Base-by-base conservation (phyloP, 805 yeast species). In the Sugiyamaella mastotermitis region DNA sequence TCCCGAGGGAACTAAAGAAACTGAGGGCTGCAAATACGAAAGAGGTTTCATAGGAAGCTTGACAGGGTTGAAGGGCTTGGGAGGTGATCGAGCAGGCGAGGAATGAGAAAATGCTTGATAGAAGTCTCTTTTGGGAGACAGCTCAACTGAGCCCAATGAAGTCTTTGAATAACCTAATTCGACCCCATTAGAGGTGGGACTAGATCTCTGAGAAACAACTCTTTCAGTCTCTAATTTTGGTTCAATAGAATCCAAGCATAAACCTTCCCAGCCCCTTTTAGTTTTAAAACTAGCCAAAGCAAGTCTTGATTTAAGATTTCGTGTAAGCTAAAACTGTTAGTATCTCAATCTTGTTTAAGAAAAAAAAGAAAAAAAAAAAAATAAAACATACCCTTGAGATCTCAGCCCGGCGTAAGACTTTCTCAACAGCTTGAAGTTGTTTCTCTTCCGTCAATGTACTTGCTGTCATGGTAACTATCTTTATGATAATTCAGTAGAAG, bases 271-370 rank as follows among this genome's bases (percentile, higher is more conserved):
- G 22, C 68, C 68, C 4, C 64, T 53, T 36, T 56, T 57, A 33
- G 70, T 53, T 48, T 66, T 65, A 56, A 55, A 57, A 18, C 63
- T 52, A 5, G 71, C 71, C 34, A 61, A 48, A 16, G 65, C 67
- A 11, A 66, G 58, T 27, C 70, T 49, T 29, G 62, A 58, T 42
- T 67, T 66, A 38, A 66, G 57, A 42, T 59, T 61, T 24, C 66
- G 52, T 10, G 71, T 60, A 32, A 66, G 52, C 58, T 53, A 33
- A 13, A 24, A 8, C 8, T 20, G 16, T 23, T 19, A 15, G 22
- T 21, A 3, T 14, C 15, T 18, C 15, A 13, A 20, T 19, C 18
- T 10, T n/a, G 5, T 8, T 30, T 16, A 25, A 22, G 15, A 16
- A 11, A 27, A 9, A n/a, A 27, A 26, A 5, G 24, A 10, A 13